Conservation (phyloP, 78 protist genomes). For the Dictyostelium capitatum region DNA sequence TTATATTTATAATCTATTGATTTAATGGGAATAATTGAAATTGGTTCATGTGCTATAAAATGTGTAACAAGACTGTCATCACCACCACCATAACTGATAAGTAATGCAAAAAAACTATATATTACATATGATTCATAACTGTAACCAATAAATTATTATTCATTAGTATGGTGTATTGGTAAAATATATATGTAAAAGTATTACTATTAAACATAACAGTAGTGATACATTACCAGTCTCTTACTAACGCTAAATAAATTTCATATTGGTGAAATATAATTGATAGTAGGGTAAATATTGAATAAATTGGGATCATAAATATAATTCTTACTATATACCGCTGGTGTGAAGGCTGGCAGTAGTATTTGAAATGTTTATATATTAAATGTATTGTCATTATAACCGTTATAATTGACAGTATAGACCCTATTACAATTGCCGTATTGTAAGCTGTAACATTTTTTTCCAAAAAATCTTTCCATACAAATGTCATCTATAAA, state of each 20-base stretch:
- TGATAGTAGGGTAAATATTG: slow-evolving; percentile 19
- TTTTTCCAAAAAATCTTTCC: slow-evolving; percentile 1
- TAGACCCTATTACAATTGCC: slow-evolving; percentile 2
- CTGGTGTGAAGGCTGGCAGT: slow-evolving; percentile 32
- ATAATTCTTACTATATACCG: slow-evolving; percentile 46
- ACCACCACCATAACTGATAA: slow-evolving; percentile 35
- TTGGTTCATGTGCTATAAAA: slow-evolving; percentile 1
- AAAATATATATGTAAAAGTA: not conserved
- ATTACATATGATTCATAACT: slow-evolving; percentile 61
- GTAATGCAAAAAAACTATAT: slow-evolving; percentile 42
- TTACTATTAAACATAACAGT: not conserved
- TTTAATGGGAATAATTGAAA: not conserved
- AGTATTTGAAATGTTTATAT: slow-evolving; percentile 43
- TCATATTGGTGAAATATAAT: not conserved
- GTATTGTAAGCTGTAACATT: slow-evolving; percentile 6
- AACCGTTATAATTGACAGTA: not conserved
- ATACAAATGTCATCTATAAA: slow-evolving; percentile 1
- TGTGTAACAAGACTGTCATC: slow-evolving; percentile 16
- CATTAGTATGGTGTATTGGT: too few species aligned
- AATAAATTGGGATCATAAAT: slow-evolving; percentile 29
- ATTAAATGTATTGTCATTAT: not conserved
- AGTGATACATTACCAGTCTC: slow-evolving; percentile 30
- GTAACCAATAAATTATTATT: not conserved
- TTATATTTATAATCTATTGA: not conserved
- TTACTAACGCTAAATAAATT: slow-evolving; percentile 25